These are phyloP conservation scores for Hygrophorus pudorinus DNA, from an alignment of 768 basidiomycete genomes.

Conservation along the genomic window DNA sequence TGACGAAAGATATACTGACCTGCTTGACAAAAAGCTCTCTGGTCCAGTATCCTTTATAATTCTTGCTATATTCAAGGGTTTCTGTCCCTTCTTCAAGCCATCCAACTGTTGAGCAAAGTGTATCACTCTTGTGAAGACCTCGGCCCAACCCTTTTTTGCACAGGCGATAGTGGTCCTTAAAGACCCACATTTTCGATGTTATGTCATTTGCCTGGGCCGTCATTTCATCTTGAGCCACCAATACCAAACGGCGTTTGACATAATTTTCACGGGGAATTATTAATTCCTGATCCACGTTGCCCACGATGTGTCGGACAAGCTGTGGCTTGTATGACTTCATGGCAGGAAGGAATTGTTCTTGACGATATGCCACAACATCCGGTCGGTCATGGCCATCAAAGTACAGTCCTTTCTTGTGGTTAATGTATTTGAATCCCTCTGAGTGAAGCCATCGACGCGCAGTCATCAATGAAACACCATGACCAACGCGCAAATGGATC, in stretches of 20 bases:
- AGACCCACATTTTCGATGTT: conserved; percentile 23
- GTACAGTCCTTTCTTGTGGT: no score
- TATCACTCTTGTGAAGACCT: conserved; percentile 26
- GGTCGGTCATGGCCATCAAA: conserved; percentile 26
- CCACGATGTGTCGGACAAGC: conserved; percentile 14
- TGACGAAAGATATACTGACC: conserved; percentile 8
- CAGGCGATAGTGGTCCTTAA: conserved; percentile 22
- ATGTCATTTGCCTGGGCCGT: conserved; percentile 30
- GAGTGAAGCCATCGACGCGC: conserved; percentile 14
- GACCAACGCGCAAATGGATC: conserved; percentile 9
- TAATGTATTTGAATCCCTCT: conserved; percentile 16
- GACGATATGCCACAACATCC: conserved; percentile 25
- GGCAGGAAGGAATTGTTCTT: conserved; percentile 21
- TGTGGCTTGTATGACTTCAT: conserved; percentile 13
- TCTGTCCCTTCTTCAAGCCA: conserved; percentile 22
- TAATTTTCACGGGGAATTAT: no score
- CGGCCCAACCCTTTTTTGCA: conserved; percentile 28
- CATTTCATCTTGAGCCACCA: conserved; percentile 29
- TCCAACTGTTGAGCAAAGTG: conserved; percentile 25
- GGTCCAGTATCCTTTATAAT: conserved; percentile 30
- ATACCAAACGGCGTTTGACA: conserved; percentile 18
- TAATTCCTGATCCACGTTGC: conserved; percentile 10
- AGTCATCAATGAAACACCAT: conserved; percentile 17
- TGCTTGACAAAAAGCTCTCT: conserved; percentile 20
- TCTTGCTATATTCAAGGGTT: conserved; percentile 31